Evolutionary conservation across 2,329 filamentous ascomycete genomes (phyloP).

Genomic region (Fusarium heterosporum): DNA sequence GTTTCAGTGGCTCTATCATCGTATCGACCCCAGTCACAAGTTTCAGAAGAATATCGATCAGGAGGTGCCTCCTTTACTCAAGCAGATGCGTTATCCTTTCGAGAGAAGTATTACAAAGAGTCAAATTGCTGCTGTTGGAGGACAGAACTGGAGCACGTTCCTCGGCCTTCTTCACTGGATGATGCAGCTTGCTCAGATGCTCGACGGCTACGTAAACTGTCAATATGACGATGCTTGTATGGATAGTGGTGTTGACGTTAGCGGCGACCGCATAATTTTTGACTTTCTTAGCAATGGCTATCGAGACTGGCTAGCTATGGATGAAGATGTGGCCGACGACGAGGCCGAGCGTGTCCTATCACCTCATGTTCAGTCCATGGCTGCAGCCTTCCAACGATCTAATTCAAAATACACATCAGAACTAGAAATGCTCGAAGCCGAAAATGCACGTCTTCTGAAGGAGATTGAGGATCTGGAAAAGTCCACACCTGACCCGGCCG

Average conservation of each 20-base stretch:
- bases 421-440: slow-evolving; percentile 85
- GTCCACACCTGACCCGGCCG: slow-evolving; percentile 82
- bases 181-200: slow-evolving; percentile 96
- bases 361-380: slow-evolving; percentile 90
- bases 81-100: slow-evolving; percentile 94
- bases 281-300: slow-evolving; percentile 92
- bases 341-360: slow-evolving; percentile 81
- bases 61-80: slow-evolving; percentile 91
- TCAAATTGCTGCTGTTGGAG: slow-evolving; percentile 92
- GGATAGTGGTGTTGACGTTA: slow-evolving; percentile 88
- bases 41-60: slow-evolving; percentile 96
- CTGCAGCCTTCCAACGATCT: slow-evolving; percentile 83
- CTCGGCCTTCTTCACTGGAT: slow-evolving; percentile 97
- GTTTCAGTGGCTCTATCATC: slow-evolving; percentile 97
- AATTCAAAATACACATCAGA: slow-evolving; percentile 89
- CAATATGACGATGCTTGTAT: slow-evolving; percentile 91
- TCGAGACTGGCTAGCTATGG: slow-evolving; percentile 91
- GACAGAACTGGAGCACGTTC: slow-evolving; percentile 97
- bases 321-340: slow-evolving; percentile 89
- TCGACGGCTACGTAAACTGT: slow-evolving; percentile 82
- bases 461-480: slow-evolving; percentile 93
- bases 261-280: slow-evolving; percentile 92
- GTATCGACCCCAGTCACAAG: slow-evolving; percentile 91
- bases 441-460: slow-evolving; percentile 81
- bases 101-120: slow-evolving; percentile 97